Conservation (phyloP, 805 yeast species). For the Cyberlindnera suaveolens region DNA sequence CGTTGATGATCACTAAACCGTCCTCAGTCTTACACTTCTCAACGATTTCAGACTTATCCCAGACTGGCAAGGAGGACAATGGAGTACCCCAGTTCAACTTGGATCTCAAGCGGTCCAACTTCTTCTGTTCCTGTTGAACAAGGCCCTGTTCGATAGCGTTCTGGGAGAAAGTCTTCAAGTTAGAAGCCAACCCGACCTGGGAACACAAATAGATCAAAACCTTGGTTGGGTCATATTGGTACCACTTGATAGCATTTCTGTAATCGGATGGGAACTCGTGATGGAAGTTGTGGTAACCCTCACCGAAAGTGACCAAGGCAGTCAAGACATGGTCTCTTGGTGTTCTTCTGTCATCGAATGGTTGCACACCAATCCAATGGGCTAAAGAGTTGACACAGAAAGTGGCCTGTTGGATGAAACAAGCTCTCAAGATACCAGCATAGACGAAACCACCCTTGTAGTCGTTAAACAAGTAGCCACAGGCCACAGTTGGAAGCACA, state of each 20-base stretch:
- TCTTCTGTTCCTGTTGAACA: slow-evolving; percentile 79
- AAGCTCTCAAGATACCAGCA: slow-evolving; percentile 67
- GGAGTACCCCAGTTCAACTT: slow-evolving; percentile 73
- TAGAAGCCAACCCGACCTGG: slow-evolving; percentile 58
- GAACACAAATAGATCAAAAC: slow-evolving; percentile 51
- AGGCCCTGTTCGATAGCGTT: slow-evolving; percentile 80
- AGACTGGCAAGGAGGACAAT: slow-evolving; percentile 59
- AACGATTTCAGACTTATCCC: slow-evolving; percentile 60
- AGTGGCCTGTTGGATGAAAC: slow-evolving; percentile 75
- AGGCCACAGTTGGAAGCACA: slow-evolving; percentile 52
- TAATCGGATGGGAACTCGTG: slow-evolving; percentile 88
- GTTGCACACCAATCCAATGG: slow-evolving; percentile 82
- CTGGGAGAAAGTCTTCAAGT: slow-evolving; percentile 70
- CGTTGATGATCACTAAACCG: slow-evolving; percentile 66
- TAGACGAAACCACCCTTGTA: slow-evolving; percentile 69
- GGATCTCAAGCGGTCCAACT: slow-evolving; percentile 55
- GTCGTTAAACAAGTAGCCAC: slow-evolving; percentile 53
- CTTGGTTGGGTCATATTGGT: slow-evolving; percentile 83
- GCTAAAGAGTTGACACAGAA: slow-evolving; percentile 84
- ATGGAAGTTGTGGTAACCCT: slow-evolving; percentile 87
- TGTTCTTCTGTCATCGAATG: slow-evolving; percentile 81
- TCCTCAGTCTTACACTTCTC: slow-evolving; percentile 34
- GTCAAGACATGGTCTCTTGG: slow-evolving; percentile 80
- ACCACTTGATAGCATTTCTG: slow-evolving; percentile 84
- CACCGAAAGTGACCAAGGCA: slow-evolving; percentile 81